Evolutionary conservation across 2,329 filamentous ascomycete species (phyloP), one percentile per base, ranked within the genome.

Genomic region (Verticillium nubilum): DNA sequence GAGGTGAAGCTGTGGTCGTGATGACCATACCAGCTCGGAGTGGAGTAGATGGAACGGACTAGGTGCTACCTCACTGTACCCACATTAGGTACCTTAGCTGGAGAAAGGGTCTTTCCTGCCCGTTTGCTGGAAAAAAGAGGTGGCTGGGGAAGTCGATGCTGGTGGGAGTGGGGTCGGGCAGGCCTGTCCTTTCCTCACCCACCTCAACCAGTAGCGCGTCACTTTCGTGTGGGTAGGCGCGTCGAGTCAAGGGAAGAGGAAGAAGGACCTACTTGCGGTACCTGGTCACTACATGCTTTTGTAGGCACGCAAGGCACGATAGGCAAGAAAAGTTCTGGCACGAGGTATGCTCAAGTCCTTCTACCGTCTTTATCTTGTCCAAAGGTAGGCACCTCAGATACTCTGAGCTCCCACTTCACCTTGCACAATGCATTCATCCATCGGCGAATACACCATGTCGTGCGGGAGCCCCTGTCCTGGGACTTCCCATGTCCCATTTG

Each of bases 121-220:
- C 19, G 42, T 50, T 10, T 23, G 5, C 9, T 50, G n/a, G 42
- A 5, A 64, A 68, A 68, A 59, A 57, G 23, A 57, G 67, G 67
- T 69, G 67, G 68, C 65, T 70, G 68, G 66, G 58, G 42, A 54
- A 23, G 42, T n/a, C 42, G 42, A 50, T 25, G 19, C 42, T 19
- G 10, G 42, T 50, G 52, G 56, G 25, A 56, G 57, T 60, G 42
- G 42, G 56, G 28, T 28, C 42, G 29, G 50, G 33, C 29, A 33
- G 52, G 52, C 19, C 26, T 15, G 27, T 7, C 52, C 26, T 54
- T 19, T 10, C 47, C 10, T 19, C 25, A 10, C 47, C 47, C 29
- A 54, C 26, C 52, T 13, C 25, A 54, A 23, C 27, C n/a, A 12
- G 42, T 50, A 50, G 42, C 42, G 42, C 42, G 42, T 50, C 42